Conservation (phyloP, 495 filamentous ascomycete species). For the Rhizodiscina lignyota region DNA sequence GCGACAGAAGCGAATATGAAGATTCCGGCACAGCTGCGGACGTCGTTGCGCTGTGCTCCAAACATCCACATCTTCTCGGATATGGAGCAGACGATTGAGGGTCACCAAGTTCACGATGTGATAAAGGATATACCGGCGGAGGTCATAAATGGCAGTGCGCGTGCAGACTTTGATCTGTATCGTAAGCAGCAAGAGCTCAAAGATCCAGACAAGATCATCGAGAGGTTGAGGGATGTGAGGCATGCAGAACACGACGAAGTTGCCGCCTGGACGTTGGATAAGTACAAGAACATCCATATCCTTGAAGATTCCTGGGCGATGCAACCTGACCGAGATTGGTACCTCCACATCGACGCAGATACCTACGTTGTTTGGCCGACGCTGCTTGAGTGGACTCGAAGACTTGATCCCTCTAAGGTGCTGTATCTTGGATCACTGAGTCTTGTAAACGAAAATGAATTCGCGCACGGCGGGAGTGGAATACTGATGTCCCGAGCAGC, state of each 20-base stretch:
- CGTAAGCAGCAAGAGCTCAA: constrained; percentile 2
- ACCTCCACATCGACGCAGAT: constrained; percentile 10
- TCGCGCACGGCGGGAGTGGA: constrained; percentile 5
- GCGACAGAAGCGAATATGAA: constrained; percentile 8
- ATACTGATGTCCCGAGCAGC: constrained; percentile 7
- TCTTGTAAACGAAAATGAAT: constrained; percentile 1
- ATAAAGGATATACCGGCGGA: background rate
- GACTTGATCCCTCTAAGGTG: constrained; percentile 3
- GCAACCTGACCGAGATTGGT: constrained; percentile 6
- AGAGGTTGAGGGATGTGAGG: background rate
- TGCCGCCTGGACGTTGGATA: constrained; percentile 8
- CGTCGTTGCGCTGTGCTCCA: constrained; percentile 2
- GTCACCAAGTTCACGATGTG: constrained; percentile 10
- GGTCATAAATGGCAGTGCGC: background rate
- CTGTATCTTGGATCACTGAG: constrained; percentile 5
- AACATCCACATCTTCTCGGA: constrained; percentile 8
- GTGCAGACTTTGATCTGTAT: constrained; percentile 8
- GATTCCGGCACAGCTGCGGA: constrained; percentile 6
- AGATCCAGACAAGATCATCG: background rate
- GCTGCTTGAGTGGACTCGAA: constrained; percentile 5
- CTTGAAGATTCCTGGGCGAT: constrained; percentile 7
- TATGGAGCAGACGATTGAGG: constrained; percentile 6
- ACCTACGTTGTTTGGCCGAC: constrained; percentile 9
- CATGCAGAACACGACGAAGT: background rate
- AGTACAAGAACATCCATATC: constrained; percentile 12